Conservation (phyloP, 2,329 filamentous ascomycete genomes). For the Fusarium cyanostomum region DNA sequence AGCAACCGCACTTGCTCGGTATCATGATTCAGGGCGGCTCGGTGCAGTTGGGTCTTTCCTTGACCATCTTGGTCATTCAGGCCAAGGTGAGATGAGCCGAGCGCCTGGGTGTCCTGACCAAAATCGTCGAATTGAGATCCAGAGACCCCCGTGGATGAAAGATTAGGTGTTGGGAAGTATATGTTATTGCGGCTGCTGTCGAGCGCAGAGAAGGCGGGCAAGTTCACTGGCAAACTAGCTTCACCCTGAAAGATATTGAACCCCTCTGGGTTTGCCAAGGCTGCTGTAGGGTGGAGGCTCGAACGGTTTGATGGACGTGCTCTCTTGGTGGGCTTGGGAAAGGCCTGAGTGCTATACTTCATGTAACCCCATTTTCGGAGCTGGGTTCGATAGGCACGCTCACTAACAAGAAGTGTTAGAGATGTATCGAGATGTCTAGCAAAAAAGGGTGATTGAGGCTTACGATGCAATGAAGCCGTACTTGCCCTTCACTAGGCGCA, state of each 20-base stretch:
- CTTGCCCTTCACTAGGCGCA: slow-evolving; percentile 1
- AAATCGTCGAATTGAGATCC: not conserved
- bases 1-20: not conserved
- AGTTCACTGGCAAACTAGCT: not conserved
- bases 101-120: not conserved
- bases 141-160: not conserved
- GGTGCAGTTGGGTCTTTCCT: not conserved
- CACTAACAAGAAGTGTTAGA: not conserved
- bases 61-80: not conserved
- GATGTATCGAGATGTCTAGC: not conserved
- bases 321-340: not conserved
- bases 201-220: not conserved
- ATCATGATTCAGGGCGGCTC: not conserved
- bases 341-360: not conserved
- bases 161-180: not conserved
- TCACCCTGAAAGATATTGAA: rapidly evolving
- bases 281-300: not conserved
- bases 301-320: not conserved
- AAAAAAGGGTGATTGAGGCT: not conserved
- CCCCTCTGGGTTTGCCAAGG: not conserved
- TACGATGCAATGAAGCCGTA: slow-evolving; percentile 10
- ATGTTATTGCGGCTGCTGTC: not conserved
- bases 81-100: not conserved
- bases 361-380: slow-evolving; percentile 1
- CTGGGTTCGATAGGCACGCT: not conserved